phyloP scores from a whole-genome alignment of 2,329 filamentous ascomycete genomes.

The Sarocladium brachiariae region DNA sequence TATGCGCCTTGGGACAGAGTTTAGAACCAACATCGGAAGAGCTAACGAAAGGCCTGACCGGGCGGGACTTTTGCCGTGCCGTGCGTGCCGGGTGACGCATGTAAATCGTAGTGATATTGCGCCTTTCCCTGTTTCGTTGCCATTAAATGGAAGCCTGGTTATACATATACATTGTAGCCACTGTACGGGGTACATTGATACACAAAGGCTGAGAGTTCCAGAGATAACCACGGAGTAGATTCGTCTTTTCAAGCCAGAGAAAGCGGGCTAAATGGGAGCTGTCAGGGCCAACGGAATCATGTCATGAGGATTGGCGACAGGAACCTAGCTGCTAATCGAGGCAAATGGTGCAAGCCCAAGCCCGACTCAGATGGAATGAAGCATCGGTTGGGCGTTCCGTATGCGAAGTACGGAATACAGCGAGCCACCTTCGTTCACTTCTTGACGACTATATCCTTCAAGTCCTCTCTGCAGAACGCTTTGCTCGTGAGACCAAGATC shows the following conservation, averaged over 20 bases:
- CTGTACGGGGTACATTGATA: neutral
- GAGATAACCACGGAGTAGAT: neutral
- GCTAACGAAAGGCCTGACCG: neutral
- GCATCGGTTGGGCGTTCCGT: neutral
- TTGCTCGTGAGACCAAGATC: neutral
- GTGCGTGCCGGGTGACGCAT: neutral
- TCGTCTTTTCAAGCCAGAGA: neutral
- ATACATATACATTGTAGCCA: neutral
- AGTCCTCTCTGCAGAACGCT: neutral
- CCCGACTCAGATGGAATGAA: neutral
- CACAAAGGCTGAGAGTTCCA: neutral
- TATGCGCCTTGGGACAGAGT: neutral
- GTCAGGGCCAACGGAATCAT: neutral
- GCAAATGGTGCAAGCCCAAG: neutral
- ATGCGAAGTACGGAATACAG: neutral
- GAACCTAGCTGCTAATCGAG: neutral
- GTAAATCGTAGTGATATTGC: neutral
- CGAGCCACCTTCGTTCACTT: neutral
- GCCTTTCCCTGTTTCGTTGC: neutral
- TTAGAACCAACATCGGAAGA: neutral
- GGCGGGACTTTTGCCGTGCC: too few relatives aligned
- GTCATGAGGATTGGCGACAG: neutral
- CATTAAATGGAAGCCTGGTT: neutral
- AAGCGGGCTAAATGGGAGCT: neutral
- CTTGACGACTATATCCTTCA: neutral